phyloP scores from a whole-genome alignment of 805 yeast genomes.

The Myxozyma neotropica region DNA sequence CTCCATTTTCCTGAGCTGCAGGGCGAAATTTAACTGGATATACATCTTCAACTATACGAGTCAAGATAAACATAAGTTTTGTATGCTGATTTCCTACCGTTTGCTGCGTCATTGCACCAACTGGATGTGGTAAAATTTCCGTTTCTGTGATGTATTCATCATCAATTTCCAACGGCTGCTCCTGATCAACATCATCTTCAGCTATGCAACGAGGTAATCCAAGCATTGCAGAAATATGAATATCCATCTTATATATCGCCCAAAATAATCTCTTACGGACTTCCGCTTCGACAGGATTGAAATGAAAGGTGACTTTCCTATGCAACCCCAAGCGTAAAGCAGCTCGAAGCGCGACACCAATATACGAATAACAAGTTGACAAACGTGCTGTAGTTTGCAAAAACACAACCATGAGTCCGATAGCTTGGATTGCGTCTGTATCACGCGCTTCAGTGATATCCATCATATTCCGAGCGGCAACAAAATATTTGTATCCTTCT shows the following conservation, averaged over 20 bases:
- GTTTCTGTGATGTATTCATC: constrained; percentile 79
- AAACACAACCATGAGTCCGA: constrained; percentile 82
- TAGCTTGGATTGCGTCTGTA: constrained; percentile 77
- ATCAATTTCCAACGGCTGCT: constrained; percentile 78
- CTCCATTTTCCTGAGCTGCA: constrained; percentile 18
- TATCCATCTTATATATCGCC: constrained; percentile 89
- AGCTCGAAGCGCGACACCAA: constrained; percentile 82
- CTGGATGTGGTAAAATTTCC: constrained; percentile 55
- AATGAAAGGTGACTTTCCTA: constrained; percentile 62
- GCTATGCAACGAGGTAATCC: constrained; percentile 80
- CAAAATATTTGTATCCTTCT: constrained; percentile 78
- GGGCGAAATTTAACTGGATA: constrained; percentile 62
- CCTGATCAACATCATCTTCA: constrained; percentile 84
- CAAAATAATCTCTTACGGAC: constrained; percentile 83
- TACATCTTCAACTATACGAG: constrained; percentile 67
- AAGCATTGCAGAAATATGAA: constrained; percentile 81
- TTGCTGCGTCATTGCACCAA: constrained; percentile 48
- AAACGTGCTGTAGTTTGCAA: constrained; percentile 86
- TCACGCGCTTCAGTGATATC: constrained; percentile 86
- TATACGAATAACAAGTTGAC: constrained; percentile 84
- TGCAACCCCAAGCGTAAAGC: constrained; percentile 84
- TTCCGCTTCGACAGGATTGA: constrained; percentile 79
- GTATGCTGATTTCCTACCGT: constrained; percentile 89
- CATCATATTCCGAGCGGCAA: constrained; percentile 75
- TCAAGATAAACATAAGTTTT: constrained; percentile 66